phyloP scores from a whole-genome alignment of 768 basidiomycete genomes.

The Leccinum pellstonianum region DNA sequence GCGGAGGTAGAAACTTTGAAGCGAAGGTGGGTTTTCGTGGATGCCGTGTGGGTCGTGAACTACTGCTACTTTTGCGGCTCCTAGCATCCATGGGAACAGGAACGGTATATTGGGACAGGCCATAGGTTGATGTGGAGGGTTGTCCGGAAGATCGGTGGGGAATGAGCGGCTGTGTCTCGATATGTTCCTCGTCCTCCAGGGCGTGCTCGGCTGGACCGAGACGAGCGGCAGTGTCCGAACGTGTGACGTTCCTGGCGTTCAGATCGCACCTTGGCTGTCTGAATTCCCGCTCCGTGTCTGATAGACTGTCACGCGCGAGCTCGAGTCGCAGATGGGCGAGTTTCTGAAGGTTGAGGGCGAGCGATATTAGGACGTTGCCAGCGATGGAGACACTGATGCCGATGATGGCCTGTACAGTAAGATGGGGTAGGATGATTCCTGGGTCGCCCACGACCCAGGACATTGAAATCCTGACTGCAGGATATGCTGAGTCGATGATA shows the following conservation, averaged over 20 bases:
- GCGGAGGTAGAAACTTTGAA: slow-evolving; percentile 38
- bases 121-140: slow-evolving; percentile 21
- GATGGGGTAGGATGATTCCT: slow-evolving; percentile 48
- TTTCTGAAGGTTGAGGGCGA: slow-evolving; percentile 92
- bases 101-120: slow-evolving; percentile 7
- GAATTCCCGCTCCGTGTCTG: slow-evolving; percentile 14
- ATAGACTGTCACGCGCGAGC: slow-evolving; percentile 29
- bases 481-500: not conserved
- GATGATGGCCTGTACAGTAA: slow-evolving; percentile 57
- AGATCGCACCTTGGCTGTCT: slow-evolving; percentile 5
- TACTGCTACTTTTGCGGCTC: slow-evolving; percentile 28
- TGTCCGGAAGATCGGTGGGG: slow-evolving; percentile 25
- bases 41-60: slow-evolving; percentile 18
- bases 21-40: slow-evolving; percentile 33
- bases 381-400: slow-evolving; percentile 82
- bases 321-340: slow-evolving; percentile 78
- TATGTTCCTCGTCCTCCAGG: slow-evolving; percentile 7
- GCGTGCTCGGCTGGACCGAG: slow-evolving; percentile 9
- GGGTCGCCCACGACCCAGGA: slow-evolving; percentile 18
- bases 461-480: slow-evolving; percentile 7
- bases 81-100: slow-evolving; percentile 19
- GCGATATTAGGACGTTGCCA: slow-evolving; percentile 85
- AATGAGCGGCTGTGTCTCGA: slow-evolving; percentile 32
- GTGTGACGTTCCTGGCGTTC: not conserved
- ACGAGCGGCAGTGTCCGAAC: slow-evolving; percentile 1